Percentiles rank a stretch among this genome's conserved stretches.
Evolutionary conservation across 768 basidiomycete genomes (phyloP).

Genomic region (Boletellus ananas): DNA sequence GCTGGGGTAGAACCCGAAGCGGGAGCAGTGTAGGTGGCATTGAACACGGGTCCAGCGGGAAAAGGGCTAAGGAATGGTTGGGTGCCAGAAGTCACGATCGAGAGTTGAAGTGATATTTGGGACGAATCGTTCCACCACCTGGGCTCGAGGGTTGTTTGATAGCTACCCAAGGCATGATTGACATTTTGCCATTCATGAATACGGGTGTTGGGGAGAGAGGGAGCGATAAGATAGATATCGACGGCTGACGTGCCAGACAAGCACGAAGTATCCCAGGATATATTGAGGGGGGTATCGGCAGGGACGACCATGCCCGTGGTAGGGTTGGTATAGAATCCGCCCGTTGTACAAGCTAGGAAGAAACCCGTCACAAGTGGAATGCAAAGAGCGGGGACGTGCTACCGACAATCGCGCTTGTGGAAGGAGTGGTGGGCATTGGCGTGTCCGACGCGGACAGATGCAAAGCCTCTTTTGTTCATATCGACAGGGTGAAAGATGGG

Average conservation of each 20-base stretch:
- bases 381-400: neutral
- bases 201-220: conserved; percentile 36
- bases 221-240: conserved; percentile 69
- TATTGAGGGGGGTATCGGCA: conserved; percentile 45
- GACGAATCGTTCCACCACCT: conserved; percentile 68
- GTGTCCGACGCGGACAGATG: conserved; percentile 22
- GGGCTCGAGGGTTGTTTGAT: conserved; percentile 49
- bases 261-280: conserved; percentile 67
- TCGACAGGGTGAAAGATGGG: conserved; percentile 2
- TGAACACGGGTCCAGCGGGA: conserved; percentile 68
- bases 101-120: conserved; percentile 50
- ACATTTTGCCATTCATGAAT: conserved; percentile 60
- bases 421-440: conserved; percentile 17
- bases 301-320: conserved; percentile 44
- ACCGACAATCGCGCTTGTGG: conserved; percentile 28
- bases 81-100: conserved; percentile 49
- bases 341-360: conserved; percentile 46
- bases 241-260: conserved; percentile 40
- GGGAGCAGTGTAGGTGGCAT: conserved; percentile 52
- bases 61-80: conserved; percentile 50
- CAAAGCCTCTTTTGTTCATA: conserved; percentile 30
- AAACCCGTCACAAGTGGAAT: neutral
- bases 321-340: conserved; percentile 62
- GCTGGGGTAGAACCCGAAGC: conserved; percentile 37
- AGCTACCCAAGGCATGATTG: conserved; percentile 44